Conservation (phyloP, 768 basidiomycete species). For the Wakefieldia striispora region DNA sequence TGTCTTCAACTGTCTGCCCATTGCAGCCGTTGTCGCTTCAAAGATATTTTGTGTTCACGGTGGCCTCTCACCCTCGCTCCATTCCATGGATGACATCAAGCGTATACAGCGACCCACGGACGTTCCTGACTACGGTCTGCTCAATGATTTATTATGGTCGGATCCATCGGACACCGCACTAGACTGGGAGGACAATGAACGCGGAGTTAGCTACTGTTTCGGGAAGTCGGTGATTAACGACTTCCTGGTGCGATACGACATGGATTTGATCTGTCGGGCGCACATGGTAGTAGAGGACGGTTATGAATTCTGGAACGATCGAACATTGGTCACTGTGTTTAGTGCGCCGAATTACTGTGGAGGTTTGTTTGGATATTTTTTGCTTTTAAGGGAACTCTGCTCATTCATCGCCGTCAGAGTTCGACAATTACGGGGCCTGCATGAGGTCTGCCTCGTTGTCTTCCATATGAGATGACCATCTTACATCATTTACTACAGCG, state of each 20-base stretch:
- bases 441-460: conserved; percentile 63
- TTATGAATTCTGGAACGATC: conserved; percentile 99
- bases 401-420: conserved; percentile 51
- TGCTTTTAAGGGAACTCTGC: conserved; percentile 5
- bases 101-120: conserved; percentile 97
- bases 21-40: conserved; percentile 96
- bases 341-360: conserved; percentile 97
- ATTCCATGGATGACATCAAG: conserved; percentile 98
- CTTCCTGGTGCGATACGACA: conserved; percentile 92
- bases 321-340: conserved; percentile 97
- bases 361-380: conserved; percentile 54
- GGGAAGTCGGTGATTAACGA: conserved; percentile 97
- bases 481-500: conserved; percentile 44
- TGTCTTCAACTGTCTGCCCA: conserved; percentile 98
- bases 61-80: conserved; percentile 87
- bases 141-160: conserved; percentile 97
- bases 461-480: conserved; percentile 3
- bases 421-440: conserved; percentile 93
- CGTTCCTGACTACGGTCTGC: conserved; percentile 95
- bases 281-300: conserved; percentile 99
- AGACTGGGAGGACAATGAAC: conserved; percentile 99
- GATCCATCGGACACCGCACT: conserved; percentile 97
- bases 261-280: conserved; percentile 98
- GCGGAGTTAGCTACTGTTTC: conserved; percentile 98
- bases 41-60: conserved; percentile 99